Evolutionary conservation across 139 green algal species (phyloP), one percentile per base, ranked within the genome.

Genomic region (Tetratostichococcus sp.): DNA sequence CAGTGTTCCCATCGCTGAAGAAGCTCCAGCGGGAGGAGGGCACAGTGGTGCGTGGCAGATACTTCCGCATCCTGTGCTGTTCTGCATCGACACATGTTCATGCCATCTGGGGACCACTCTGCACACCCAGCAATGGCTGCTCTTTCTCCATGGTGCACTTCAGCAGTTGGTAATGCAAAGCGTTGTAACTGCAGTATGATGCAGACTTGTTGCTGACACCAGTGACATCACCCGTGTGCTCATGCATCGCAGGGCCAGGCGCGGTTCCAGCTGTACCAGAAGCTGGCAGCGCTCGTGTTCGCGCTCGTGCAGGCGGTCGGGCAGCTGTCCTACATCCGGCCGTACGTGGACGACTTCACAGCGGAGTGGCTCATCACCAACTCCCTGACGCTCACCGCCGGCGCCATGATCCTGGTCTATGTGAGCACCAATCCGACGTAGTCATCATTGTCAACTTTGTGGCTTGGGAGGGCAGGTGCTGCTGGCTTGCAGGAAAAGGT

Each of bases 21-120:
- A 96, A 97, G 84, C 84, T 98, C 81, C 94, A 98, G 86, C 87
- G 94, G 5, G 96, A 99, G 82, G 96, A 99, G 71, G 96, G 96
- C 4, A 86, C 91, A 0, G 78, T 91, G 79, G 83, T 83, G 69
- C 35, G 58, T 62, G 6, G 23, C 50, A 50, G n/a, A n/a, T 50
- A 6, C 39, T 50, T 50, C 8, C 39, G 39, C n/a, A n/a, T n/a
- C n/a, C n/a, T n/a, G n/a, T n/a, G n/a, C n/a, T n/a, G n/a, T n/a
- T n/a, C n/a, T n/a, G n/a, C n/a, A n/a, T n/a, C n/a, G n/a, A n/a
- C n/a, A n/a, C n/a, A n/a, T n/a, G n/a, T n/a, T n/a, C n/a, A n/a
- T n/a, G n/a, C n/a, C n/a, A n/a, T n/a, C n/a, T n/a, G n/a, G n/a
- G n/a, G n/a, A n/a, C 65, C 65, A 70, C 31, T 14, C 31, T 70